phyloP scores from a whole-genome alignment of 140 eudicot genomes.

The Flaveria floridana region DNA sequence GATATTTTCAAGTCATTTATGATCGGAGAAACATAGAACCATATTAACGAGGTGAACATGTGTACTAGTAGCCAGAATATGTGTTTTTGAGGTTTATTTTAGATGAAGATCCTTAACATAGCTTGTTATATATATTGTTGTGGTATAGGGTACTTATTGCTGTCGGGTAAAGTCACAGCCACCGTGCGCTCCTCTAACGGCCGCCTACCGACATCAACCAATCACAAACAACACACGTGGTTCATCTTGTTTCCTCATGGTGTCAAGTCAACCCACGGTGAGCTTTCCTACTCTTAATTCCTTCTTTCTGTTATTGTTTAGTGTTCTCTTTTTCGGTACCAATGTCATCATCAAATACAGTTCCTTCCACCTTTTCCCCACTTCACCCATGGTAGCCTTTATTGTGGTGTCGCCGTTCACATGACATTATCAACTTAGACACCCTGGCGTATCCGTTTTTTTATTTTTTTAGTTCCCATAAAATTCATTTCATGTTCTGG shows the following conservation, averaged over 20 bases:
- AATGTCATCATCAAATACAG: neutral
- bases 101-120: neutral
- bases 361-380: conserved; percentile 1
- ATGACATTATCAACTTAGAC: neutral
- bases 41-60: neutral
- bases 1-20: neutral
- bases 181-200: neutral
- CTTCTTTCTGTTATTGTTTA: neutral
- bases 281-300: neutral
- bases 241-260: neutral
- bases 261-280: neutral
- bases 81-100: neutral
- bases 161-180: neutral
- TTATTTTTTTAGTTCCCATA: neutral
- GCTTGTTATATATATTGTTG: neutral
- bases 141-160: neutral
- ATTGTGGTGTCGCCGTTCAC: neutral
- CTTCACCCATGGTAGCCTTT: conserved; percentile 1
- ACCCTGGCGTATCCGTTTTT: neutral
- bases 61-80: neutral
- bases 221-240: neutral
- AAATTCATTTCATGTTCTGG: neutral
- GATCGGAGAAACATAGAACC: neutral
- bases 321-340: neutral
- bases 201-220: neutral